These are phyloP conservation scores for Trichoderma orchidacearum DNA, from an alignment of 495 filamentous ascomycete species.

Conservation along the genomic window DNA sequence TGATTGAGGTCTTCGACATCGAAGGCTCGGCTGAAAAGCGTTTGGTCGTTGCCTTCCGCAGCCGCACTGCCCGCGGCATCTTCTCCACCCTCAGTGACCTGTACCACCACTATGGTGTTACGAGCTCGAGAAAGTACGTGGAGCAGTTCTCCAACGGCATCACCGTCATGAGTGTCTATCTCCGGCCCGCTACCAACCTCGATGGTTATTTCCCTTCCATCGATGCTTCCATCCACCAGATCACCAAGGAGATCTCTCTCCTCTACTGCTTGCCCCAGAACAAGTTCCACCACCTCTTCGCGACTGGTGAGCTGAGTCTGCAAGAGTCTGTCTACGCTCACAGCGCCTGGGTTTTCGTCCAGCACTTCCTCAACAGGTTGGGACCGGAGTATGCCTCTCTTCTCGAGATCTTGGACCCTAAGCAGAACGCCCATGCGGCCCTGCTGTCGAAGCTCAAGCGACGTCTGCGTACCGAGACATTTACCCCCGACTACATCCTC, in stretches of 20 bases:
- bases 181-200: constrained; percentile 52
- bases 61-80: constrained; percentile 80
- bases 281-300: constrained; percentile 82
- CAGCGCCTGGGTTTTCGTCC: constrained; percentile 92
- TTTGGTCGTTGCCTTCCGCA: constrained; percentile 85
- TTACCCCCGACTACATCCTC: constrained; percentile 92
- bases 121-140: constrained; percentile 91
- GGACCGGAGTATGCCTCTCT: constrained; percentile 86
- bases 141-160: constrained; percentile 99
- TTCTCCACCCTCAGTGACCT: constrained; percentile 93
- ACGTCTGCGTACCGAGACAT: constrained; percentile 86
- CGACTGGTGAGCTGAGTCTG: constrained; percentile 74
- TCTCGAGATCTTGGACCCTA: constrained; percentile 59
- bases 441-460: constrained; percentile 85
- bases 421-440: constrained; percentile 69
- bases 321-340: constrained; percentile 97
- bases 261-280: constrained; percentile 97
- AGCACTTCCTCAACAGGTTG: constrained; percentile 92
- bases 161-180: constrained; percentile 88
- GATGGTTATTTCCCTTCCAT: constrained; percentile 42
- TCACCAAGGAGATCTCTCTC: constrained; percentile 95
- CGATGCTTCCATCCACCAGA: constrained; percentile 92
- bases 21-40: constrained; percentile 81
- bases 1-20: constrained; percentile 96
- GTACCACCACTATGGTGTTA: constrained; percentile 97